These are phyloP conservation scores for Urtica urens DNA, from an alignment of 306 rosid species.

Conservation along the genomic window DNA sequence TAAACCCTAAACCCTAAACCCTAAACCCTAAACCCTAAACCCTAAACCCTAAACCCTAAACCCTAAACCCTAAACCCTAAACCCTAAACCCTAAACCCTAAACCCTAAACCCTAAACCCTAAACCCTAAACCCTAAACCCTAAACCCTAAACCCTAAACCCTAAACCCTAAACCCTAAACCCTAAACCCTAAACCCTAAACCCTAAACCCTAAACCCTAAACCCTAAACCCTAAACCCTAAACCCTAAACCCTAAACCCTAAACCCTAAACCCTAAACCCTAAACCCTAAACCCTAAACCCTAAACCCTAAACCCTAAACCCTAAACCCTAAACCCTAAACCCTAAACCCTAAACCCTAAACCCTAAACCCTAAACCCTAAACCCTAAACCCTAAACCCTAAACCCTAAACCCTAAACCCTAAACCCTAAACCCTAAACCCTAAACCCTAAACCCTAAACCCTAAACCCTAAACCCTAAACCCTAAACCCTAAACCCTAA, in stretches of 20 bases:
- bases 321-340: slow-evolving; percentile 8
- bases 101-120: neutral
- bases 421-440: slow-evolving; percentile 9
- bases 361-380: slow-evolving; percentile 11
- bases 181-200: neutral
- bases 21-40: neutral
- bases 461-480: slow-evolving; percentile 4
- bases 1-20: neutral
- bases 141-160: neutral
- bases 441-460: slow-evolving; percentile 12
- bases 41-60: slow-evolving; percentile 9
- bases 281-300: slow-evolving; percentile 6
- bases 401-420: slow-evolving; percentile 3
- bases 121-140: neutral
- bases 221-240: neutral
- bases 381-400: slow-evolving; percentile 6
- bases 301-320: neutral
- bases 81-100: neutral
- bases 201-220: neutral
- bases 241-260: neutral
- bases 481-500: slow-evolving; percentile 1
- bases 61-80: neutral
- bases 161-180: neutral
- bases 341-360: slow-evolving; percentile 8
- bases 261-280: slow-evolving; percentile 7